Percentiles rank a stretch among this genome's conserved stretches.
Conservation (phyloP, 129 eudicot genomes). For the Saposhnikovia divaricata region DNA sequence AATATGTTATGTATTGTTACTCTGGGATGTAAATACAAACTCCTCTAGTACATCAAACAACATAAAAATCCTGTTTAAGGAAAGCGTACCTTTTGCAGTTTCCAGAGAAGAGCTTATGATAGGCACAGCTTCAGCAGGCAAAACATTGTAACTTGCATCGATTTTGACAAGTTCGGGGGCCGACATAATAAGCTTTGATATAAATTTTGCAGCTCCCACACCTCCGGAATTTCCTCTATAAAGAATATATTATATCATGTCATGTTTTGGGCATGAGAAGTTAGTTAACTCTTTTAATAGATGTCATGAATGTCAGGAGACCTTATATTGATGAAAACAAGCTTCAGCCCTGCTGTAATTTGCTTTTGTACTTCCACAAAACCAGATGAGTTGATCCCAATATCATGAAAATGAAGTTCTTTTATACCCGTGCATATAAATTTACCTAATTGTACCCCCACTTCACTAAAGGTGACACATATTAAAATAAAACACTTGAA, state of each 20-base stretch:
- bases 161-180: constrained; percentile 54
- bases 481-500: constrained; percentile 9
- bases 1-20: not conserved
- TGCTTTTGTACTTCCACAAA: constrained; percentile 37
- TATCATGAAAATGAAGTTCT: constrained; percentile 40
- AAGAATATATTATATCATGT: not conserved
- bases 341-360: constrained; percentile 30
- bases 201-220: constrained; percentile 40
- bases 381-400: constrained; percentile 62
- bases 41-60: not conserved
- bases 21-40: not conserved
- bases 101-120: constrained; percentile 37
- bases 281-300: not conserved
- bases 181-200: constrained; percentile 38
- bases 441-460: constrained; percentile 32
- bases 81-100: constrained; percentile 41
- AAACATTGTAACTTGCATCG: constrained; percentile 51
- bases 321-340: constrained; percentile 64
- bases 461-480: not conserved
- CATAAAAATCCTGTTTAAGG: not conserved
- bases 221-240: constrained; percentile 63
- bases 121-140: constrained; percentile 56
- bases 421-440: constrained; percentile 46
- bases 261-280: constrained; percentile 1
- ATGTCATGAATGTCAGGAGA: constrained; percentile 12